Evolutionary conservation across 306 rosid species (phyloP).

Genomic region (Cicer judaicum): DNA sequence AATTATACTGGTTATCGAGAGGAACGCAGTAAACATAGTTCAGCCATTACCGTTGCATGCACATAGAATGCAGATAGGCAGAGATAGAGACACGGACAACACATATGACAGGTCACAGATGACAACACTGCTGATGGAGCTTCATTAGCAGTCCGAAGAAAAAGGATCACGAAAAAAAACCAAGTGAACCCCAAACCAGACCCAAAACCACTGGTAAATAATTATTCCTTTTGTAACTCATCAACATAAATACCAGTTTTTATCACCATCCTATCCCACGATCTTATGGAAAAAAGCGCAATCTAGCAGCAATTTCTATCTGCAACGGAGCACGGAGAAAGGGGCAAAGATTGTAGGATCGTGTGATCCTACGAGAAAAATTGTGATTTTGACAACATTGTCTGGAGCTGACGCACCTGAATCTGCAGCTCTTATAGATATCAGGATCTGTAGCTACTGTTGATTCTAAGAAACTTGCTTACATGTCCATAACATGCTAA

Average conservation of each 20-base stretch:
- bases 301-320: background rate
- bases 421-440: background rate
- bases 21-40: background rate
- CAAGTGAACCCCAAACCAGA: no score
- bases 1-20: background rate
- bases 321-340: background rate
- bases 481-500: slow-evolving; percentile 22
- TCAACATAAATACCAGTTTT: no score
- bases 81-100: no score
- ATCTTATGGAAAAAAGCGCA: background rate
- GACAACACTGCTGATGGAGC: no score
- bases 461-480: background rate
- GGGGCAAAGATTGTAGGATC: background rate
- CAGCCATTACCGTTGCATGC: background rate
- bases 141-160: no score
- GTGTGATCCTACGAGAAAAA: background rate
- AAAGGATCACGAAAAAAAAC: no score
- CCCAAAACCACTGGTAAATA: no score
- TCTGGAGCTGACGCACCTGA: background rate
- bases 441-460: background rate
- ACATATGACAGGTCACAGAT: no score
- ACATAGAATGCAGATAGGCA: background rate
- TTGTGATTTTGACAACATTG: background rate
- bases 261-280: background rate
- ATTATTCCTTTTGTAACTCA: no score